Evolutionary conservation across 1,284 basidiomycete species (phyloP), one percentile per base, ranked within the genome.

Genomic region (Trichosporon sp.): DNA sequence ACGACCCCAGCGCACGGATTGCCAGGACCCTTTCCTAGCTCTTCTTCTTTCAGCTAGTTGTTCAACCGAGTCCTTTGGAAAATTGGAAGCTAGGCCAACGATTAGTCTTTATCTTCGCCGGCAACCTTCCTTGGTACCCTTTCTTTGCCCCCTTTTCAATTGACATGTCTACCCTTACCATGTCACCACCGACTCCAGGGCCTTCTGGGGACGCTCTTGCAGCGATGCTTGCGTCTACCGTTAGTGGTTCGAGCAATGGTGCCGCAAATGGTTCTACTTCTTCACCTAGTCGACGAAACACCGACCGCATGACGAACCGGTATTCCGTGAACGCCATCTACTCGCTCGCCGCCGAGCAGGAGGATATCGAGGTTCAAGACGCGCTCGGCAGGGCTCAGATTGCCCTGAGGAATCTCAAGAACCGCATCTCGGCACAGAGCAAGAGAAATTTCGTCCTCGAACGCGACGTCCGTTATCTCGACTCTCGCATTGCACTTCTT

Each of bases 371-470:
- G 83, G 93, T 98, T 59, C 96, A 98, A 84, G 96, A 99, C 84
- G 96, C 99, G 84, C 87, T 99, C 71, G 95, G 96, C 8, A 88
- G 94, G 92, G 97, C 96, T 51, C 96, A 98, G 87, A 97, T 96
- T 85, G 92, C 94, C 64, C 86, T 99, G 63, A 88, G 97, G 40
- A 96, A 98, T 78, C 88, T 99, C 77, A 99, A 99, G 86, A 89
- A 91, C n/a, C 92, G 94, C 79, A 99, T 99, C 76, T 98, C 95
- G 26, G 91, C 93, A 0, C 97, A 99, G 86, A 96, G 93, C 68
- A 99, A 99, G 88, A 98, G 96, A 88, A 99, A 99, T 86, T 99
- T 99, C 81, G 94, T 99, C 35, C 89, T 99, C 37, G 96, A 99
- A 83, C 90, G 96, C 65, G 97, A 99, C 84, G 97, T 99, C 48